Percentiles rank a stretch among this genome's conserved stretches.
Evolutionary conservation across 257 asterid genomes (phyloP).

Genomic region (Nicotiana noctiflora): DNA sequence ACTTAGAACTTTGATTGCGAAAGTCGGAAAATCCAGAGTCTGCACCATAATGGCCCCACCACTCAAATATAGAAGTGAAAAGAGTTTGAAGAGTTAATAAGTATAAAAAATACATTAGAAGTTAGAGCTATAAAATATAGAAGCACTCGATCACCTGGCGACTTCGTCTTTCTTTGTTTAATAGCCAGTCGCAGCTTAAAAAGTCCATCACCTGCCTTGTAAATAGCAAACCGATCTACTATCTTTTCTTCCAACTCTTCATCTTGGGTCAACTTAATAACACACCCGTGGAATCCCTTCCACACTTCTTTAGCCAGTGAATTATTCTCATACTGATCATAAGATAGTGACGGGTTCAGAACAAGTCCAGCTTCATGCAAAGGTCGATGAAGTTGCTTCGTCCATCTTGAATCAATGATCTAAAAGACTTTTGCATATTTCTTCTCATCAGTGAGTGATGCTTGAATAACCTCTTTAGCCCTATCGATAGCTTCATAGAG

Average conservation of each 20-base stretch:
- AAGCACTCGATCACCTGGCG: background rate
- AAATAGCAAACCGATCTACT: background rate
- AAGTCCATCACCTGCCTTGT: background rate
- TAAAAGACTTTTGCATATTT: background rate
- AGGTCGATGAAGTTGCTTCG: background rate
- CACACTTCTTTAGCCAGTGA: background rate
- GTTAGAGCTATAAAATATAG: too few relatives aligned
- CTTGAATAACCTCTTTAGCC: background rate
- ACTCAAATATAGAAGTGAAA: background rate
- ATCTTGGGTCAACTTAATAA: background rate
- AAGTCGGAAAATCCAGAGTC: background rate
- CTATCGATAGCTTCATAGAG: background rate
- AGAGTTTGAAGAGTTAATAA: background rate
- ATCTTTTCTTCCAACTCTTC: background rate
- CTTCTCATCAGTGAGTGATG: background rate
- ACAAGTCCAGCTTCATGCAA: background rate
- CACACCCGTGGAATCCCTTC: background rate
- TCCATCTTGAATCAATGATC: constrained; percentile 8
- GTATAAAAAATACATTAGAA: background rate
- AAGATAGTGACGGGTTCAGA: background rate
- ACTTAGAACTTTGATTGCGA: background rate
- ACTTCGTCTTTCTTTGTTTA: background rate
- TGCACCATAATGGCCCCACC: background rate
- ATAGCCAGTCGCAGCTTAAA: background rate
- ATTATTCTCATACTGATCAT: background rate